These are phyloP conservation scores for Penicillium waksmanii DNA, from an alignment of 495 filamentous ascomycete species.

Conservation along the genomic window DNA sequence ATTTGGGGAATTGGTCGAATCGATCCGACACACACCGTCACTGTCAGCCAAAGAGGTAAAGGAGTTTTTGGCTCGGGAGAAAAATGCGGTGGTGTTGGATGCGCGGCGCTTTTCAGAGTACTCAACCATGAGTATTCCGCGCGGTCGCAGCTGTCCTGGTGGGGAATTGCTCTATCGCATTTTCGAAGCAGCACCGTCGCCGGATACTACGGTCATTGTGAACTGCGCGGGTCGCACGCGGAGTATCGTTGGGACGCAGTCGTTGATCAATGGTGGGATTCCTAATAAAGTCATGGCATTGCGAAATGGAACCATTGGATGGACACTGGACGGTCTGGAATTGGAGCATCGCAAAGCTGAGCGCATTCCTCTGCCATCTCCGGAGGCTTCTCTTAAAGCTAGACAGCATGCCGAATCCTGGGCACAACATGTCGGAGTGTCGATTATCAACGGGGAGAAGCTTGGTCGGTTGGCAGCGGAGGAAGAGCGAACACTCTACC, in stretches of 20 bases:
- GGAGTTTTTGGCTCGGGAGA: conserved; percentile 18
- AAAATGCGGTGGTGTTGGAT: conserved; percentile 27
- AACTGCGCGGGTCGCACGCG: conserved; percentile 35
- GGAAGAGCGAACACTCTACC: conserved; percentile 21
- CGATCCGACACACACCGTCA: conserved; percentile 33
- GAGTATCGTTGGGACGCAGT: conserved; percentile 32
- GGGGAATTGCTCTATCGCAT: conserved; percentile 32
- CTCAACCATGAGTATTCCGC: conserved; percentile 33
- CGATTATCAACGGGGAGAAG: conserved; percentile 1
- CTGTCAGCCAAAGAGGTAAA: conserved; percentile 28
- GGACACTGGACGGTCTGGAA: conserved; percentile 31
- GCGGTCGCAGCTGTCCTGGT: conserved; percentile 32
- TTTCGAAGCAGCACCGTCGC: conserved; percentile 28
- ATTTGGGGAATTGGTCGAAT: conserved; percentile 34
- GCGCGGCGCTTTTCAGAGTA: conserved; percentile 31
- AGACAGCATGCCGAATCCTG: conserved; percentile 21
- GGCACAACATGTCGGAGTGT: conserved; percentile 22
- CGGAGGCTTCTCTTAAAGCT: conserved; percentile 17
- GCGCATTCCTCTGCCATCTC: conserved; percentile 21
- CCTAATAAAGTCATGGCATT: conserved; percentile 32
- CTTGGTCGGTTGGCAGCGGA: conserved; percentile 15
- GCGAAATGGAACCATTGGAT: conserved; percentile 34
- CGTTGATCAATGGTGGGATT: conserved; percentile 26
- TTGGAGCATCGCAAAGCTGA: conserved; percentile 20
- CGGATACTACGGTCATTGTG: conserved; percentile 29